Evolutionary conservation across 768 basidiomycete species (phyloP), one percentile per base, ranked within the genome.

Genomic region (Hysterangium stoloniferum): DNA sequence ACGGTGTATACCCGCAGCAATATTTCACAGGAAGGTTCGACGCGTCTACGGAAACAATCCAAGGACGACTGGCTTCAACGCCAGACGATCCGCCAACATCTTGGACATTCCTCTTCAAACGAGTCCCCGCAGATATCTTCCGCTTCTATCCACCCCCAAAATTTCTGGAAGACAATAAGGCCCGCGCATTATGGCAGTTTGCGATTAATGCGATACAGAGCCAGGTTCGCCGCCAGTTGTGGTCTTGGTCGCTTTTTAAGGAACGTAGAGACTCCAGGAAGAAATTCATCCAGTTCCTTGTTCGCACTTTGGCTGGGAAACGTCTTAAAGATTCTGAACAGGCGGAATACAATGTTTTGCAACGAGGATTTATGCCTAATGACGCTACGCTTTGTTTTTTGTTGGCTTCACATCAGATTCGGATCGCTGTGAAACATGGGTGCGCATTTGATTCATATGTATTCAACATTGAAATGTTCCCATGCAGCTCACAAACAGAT

Each of bases 111-210:
- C 42, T 65, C 2, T 61, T 62, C 52, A 64, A 62, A 50, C 57
- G 61, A 4, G 49, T 61, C 7, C 34, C 62, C 5, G 58, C 64
- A 0, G 62, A 66, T 8, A 29, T 58, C 15, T 53, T 68, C 48
- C 54, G 59, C 27, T 62, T 59, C 38, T 61, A 60, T 36, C 66
- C 67, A 1, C 44, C 64, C 3, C 62, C 63, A 9, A 32, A 42
- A 1, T 60, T 54, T 12, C 54, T 67, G 31, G 45, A 54, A 17
- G 43, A 17, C 11, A 62, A 64, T 54, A 61, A 56, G 40, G 28
- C 62, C 19, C 54, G 58, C 3, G 61, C 66, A 0, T 50, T 66
- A 9, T 71, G 68, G 69, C 56, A 46, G 6, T 69, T 64, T 42
- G 70, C 69, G 0, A 47, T 62, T 15, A 50, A 56, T 1, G 61